Base-by-base conservation (phyloP, 2,329 filamentous ascomycete genomes). In the Rosellinia necatrix region DNA sequence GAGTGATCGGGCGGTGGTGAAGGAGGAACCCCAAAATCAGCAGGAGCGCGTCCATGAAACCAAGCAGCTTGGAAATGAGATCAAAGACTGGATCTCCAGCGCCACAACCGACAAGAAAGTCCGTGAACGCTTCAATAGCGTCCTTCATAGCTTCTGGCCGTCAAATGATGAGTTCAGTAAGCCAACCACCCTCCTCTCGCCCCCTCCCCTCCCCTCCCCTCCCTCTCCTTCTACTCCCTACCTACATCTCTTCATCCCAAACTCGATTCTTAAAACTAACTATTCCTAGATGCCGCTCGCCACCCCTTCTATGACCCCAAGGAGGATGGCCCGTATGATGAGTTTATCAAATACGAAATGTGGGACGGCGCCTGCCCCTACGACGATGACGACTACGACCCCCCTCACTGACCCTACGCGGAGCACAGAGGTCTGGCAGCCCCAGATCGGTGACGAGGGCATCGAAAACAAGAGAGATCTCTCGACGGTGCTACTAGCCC, bases 401-500 rank as follows among this genome's bases (percentile, higher is more conserved):
- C 43, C n/a, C 1, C 7, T 12, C 2, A 47, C 10, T 9, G 49
- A 60, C 37, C 60, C 57, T 6, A 25, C 32, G 6, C 32, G 13
- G 7, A 56, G 51, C 44, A 51, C 44, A 0, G 56, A 66, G 4
- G 34, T 64, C 13, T 59, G 41, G 55, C 35, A 59, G 32, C 64
- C 64, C 7, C 35, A 63, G 35, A 59, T 66, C 41, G 63, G 61
- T 1, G 61, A 66, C 2, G 35, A 53, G 13, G 64, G 63, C 7
- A 64, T 65, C 9, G 57, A 66, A 15, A 44, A 61, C 35, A 48
- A 65, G 35, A 10, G 49, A 1, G 62, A 64, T 6, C 52, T 64
- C 10, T 27, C 48, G 3, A 60, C 61, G 34, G 53, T 66, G 2
- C 24, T 59, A 1, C 22, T 43, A 21, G 56, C 62, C 22, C 59